phyloP scores from a whole-genome alignment of 73 alveolate species.

The Symbiodinium pilosum region DNA sequence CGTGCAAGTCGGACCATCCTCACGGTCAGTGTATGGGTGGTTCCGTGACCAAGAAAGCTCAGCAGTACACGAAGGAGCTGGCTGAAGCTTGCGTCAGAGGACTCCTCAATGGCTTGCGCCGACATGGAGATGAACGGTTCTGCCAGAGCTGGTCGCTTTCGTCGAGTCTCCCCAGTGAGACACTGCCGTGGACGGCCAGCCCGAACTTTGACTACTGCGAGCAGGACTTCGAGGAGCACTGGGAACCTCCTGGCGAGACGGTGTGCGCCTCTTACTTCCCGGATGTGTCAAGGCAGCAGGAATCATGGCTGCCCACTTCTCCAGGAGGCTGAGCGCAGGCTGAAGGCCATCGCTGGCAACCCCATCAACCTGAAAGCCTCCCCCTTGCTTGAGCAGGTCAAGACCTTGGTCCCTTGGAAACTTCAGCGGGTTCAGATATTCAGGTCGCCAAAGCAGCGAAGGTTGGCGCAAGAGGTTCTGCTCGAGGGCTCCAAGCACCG shows the following conservation, averaged over 20 bases:
- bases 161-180: not conserved
- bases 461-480: not conserved
- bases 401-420: constrained; percentile 20
- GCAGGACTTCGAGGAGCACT: not conserved
- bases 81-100: not conserved
- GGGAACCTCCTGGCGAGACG: not conserved
- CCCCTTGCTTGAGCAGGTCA: constrained; percentile 13
- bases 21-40: not conserved
- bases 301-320: constrained; percentile 7
- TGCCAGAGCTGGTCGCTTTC: not conserved
- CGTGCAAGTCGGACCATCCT: not conserved
- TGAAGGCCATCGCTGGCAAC: not conserved
- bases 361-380: not conserved
- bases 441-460: not conserved
- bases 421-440: not conserved
- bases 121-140: not conserved
- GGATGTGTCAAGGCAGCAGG: not conserved
- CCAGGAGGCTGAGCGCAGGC: not conserved
- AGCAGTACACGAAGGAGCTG: not conserved
- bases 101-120: not conserved
- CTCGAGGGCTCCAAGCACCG: not conserved
- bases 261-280: not conserved
- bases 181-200: not conserved
- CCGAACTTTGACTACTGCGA: too few species aligned
- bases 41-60: not conserved